phyloP scores from a whole-genome alignment of 2,329 filamentous ascomycete species.

The Colletotrichum sp. region DNA sequence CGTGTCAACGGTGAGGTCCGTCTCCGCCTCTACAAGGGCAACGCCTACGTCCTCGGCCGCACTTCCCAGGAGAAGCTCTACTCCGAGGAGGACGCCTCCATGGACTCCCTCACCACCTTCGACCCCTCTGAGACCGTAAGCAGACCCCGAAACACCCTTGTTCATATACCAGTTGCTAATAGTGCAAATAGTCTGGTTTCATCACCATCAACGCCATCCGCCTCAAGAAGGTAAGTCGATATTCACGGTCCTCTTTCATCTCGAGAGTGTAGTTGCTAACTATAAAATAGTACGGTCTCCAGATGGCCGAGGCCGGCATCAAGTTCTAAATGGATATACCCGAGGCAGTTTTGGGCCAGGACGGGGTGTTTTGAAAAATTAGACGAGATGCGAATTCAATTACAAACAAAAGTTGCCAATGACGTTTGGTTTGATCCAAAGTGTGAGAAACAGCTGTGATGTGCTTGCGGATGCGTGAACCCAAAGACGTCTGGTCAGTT shows the following conservation, averaged over 20 bases:
- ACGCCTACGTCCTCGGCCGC: conserved; percentile 50
- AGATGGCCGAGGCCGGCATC: conserved; percentile 41
- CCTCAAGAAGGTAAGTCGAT: conserved; percentile 51
- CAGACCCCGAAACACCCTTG: not conserved
- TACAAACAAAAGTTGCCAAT: not conserved
- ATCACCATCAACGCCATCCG: conserved; percentile 74
- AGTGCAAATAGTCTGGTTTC: conserved; percentile 44
- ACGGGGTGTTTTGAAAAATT: not conserved
- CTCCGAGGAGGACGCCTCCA: conserved; percentile 51
- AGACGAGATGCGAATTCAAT: not conserved
- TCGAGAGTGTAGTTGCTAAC: not conserved
- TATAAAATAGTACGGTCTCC: conserved; percentile 42
- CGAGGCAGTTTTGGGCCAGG: not conserved
- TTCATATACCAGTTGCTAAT: not conserved
- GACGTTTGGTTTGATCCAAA: not conserved
- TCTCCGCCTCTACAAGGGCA: conserved; percentile 42
- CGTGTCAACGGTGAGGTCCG: conserved; percentile 29
- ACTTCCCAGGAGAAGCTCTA: conserved; percentile 56
- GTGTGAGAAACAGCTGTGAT: not conserved
- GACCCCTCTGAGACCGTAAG: conserved; percentile 40
- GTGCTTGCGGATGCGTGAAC: not conserved
- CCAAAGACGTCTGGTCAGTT: no score
- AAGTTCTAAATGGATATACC: conserved; percentile 8
- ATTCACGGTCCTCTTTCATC: rapidly evolving
- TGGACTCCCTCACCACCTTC: conserved; percentile 55